Base-by-base conservation (phyloP, 768 basidiomycete species). In the Macrocybe gigantea region DNA sequence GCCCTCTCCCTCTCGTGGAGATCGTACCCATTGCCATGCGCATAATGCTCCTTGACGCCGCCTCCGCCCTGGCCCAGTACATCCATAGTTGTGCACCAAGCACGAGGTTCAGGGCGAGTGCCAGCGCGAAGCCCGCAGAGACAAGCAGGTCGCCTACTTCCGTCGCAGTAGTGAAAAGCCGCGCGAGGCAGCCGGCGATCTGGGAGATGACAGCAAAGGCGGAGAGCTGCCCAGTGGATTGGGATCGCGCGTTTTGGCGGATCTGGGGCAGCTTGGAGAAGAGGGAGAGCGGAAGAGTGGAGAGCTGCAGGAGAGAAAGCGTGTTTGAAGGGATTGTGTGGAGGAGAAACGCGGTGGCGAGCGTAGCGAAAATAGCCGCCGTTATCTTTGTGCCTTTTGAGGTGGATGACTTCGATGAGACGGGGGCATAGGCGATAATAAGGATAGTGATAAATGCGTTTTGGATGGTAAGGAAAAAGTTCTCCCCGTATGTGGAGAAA, bases 401-500 rank as follows among this genome's bases (percentile, higher is more conserved):
- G 7, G 47, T 43, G 7, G 45, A 38, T 5, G 49, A 34, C 8
- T 50, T 42, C 5, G 40, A 52, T 44, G 50, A 66, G 5, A 65
- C 56, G 6, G 79, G 74, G 10, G 77, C 58, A 59, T 87, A 85
- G 63, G 70, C 69, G 43, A 93, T 75, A 65, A 95, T 95, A 56
- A 94, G 81, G 59, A 93, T 74, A 11, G 91, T 92, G 62, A 97
- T 92, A 68, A 88, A 51, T 56, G 85, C 72, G 70, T 95, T 93
- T 66, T 95, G 93, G 49, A 93, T 59, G 31, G 90, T 83, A 42
- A 98, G 77, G 80, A 97, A 97, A 48, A 93, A 63, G 72, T 95
- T 97, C 67, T 99, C 96, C 59, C 96, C 96, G 51, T 97, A 99
- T 0, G 96, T 97, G 13, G 90, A 92, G 74, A 97, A 96, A 0